Evolutionary conservation across 2,329 filamentous ascomycete species (phyloP), one percentile per base, ranked within the genome.

Genomic region (Colletotrichum agaves): DNA sequence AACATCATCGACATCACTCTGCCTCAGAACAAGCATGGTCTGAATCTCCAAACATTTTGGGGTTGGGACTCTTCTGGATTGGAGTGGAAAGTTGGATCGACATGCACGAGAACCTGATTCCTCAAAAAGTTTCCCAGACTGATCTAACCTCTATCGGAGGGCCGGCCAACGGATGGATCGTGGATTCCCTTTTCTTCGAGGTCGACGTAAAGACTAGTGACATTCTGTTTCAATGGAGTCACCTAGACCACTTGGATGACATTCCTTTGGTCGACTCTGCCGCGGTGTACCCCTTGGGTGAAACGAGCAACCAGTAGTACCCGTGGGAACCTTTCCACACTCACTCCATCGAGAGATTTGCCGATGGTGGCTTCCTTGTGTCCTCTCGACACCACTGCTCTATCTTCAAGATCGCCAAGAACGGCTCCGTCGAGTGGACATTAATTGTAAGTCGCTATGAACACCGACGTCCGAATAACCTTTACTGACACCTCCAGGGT

Each of bases 301-400:
- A 72, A 17, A 65, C 70, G 19, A 74, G 75, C 27, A 74, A 72
- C 39, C 71, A 71, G 47, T 71, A 73, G 3, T 72, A 73, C 21
- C 78, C 80, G 1, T 88, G 84, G 76, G 85, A 88, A 73, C 87
- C 82, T 68, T 87, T 87, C 73, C 85, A 87, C 73, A 82, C 88
- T 75, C 87, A 88, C 75, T 84, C 84, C 39, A 76, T 88, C 31
- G 82, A 86, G 71, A 86, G 87, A 72, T 81, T 83, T 59, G 71
- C 74, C 0, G 71, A 79, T 0, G 84, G 84, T 4, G 83, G 88
- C 71, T 89, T 85, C 63, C 73, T 88, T 11, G 78, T 89, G n/a
- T 88, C 85, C 0, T 79, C 82, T 0, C 82, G 85, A 1, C 80
- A 87, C 71, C 78, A 81, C 57, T 81, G 81, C 71, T 78, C 81